Evolutionary conservation across 371 early-diverging fungal genomes (phyloP), one percentile per base, ranked within the genome.

Genomic region (Synchytrium microbalum): DNA sequence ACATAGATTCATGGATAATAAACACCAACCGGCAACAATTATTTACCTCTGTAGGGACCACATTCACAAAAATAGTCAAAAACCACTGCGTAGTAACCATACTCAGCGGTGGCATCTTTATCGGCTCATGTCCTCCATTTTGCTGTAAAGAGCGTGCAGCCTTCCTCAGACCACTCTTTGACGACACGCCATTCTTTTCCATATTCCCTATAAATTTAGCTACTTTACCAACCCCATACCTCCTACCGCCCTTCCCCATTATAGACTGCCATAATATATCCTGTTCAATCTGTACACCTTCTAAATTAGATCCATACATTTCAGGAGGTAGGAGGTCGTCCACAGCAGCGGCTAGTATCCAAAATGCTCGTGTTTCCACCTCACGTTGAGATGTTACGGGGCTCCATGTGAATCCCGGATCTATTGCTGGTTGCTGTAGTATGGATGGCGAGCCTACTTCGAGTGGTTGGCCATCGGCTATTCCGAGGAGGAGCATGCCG

Each of bases 71-170:
- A 2, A 90, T 68, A 0, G 92, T 89, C 66, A 89, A 69, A 67
- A 91, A 89, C 93, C 93, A 92, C 57, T 85, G 91, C 54, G 84
- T 88, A 3, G 89, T 89, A 16, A 88, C 84, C 58, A 91, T 75
- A 0, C 86, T 86, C 27, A 91, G 75, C 14, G 87, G 79, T 1
- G 89, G 88, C 67, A 89, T 67, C 0, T 82, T 78, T 0, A 33
- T 14, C 8, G 60, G 63, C 56, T 56, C 56, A 29, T 8, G 5
- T 0, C 73, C 72, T 24, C 85, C 82, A 0, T 83, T 84, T 71
- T 79, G 78, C n/a, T n/a, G n/a, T n/a, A n/a, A n/a, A n/a, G n/a
- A n/a, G n/a, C n/a, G n/a, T n/a, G n/a, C n/a, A 27, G 81, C 19
- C 27, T 52, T 51, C 60, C 55, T 58, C 26, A 58, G 59, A 29